These are phyloP conservation scores for Prunella vulgaris DNA, from an alignment of 257 asterid genomes.

Conservation along the genomic window DNA sequence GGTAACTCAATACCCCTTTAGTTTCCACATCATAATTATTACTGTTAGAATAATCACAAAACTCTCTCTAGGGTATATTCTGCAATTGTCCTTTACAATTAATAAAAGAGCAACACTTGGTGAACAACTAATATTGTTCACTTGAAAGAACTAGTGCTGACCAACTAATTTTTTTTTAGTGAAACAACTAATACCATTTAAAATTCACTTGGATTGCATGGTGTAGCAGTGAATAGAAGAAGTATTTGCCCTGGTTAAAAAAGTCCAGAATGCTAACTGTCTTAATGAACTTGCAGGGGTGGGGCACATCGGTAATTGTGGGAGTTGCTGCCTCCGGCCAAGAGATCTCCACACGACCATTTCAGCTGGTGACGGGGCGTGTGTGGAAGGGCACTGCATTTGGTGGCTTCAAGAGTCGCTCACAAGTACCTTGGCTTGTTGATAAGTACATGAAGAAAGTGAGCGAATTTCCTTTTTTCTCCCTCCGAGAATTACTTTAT, in stretches of 20 bases:
- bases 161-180: too few relatives aligned
- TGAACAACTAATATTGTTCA: too few relatives aligned
- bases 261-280: slow-evolving; percentile 14
- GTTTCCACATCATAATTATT: not conserved
- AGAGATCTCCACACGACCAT: slow-evolving; percentile 95
- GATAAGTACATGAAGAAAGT: slow-evolving; percentile 91
- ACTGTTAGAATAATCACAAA: not conserved
- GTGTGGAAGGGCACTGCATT: slow-evolving; percentile 99
- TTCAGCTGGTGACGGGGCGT: slow-evolving; percentile 98
- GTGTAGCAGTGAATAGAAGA: too few relatives aligned
- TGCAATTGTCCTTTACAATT: too few relatives aligned
- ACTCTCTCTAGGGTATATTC: not conserved
- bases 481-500: too few relatives aligned
- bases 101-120: too few relatives aligned
- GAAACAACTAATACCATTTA: too few relatives aligned
- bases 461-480: not conserved
- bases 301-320: slow-evolving; percentile 99
- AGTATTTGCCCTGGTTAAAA: not conserved
- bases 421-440: slow-evolving; percentile 97
- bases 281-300: slow-evolving; percentile 49
- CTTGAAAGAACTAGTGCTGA: too few relatives aligned
- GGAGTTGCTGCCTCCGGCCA: slow-evolving; percentile 99
- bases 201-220: too few relatives aligned
- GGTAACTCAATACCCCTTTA: slow-evolving; percentile 33
- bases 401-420: slow-evolving; percentile 97